A percentile compares a stretch with the other conserved stretches of the same genome.
Conservation (phyloP, 1,284 basidiomycete species). For the Apiotrichum montevideense region DNA sequence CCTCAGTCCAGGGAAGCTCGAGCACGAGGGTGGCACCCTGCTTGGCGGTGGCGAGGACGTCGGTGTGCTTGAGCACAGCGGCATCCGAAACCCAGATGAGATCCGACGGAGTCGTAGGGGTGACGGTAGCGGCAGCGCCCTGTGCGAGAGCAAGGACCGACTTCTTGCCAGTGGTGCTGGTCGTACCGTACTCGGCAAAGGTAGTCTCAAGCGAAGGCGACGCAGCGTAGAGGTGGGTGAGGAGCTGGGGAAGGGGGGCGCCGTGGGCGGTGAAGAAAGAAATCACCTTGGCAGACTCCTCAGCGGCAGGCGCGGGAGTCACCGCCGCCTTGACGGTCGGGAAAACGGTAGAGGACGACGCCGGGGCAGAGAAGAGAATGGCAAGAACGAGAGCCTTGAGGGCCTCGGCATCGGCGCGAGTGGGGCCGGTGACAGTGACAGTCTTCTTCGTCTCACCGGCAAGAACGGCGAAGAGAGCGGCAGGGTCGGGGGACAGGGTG, state of each 20-base stretch:
- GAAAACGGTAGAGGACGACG: constrained; percentile 33
- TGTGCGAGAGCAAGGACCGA: constrained; percentile 42
- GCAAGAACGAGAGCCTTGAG: constrained; percentile 45
- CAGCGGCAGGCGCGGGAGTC: constrained; percentile 20
- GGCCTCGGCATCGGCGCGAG: constrained; percentile 38
- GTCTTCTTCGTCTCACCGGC: constrained; percentile 27
- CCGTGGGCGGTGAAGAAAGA: constrained; percentile 46
- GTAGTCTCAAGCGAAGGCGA: constrained; percentile 40
- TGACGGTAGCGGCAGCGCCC: constrained; percentile 11
- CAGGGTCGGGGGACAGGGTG: constrained; percentile 33
- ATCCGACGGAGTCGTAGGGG: constrained; percentile 28
- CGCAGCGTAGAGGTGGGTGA: constrained; percentile 46
- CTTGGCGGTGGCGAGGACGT: constrained; percentile 39
- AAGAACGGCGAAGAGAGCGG: constrained; percentile 31
- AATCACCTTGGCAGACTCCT: constrained; percentile 41
- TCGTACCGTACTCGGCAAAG: constrained; percentile 41
- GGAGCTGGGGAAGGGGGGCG: constrained; percentile 42
- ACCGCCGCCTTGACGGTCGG: constrained; percentile 40
- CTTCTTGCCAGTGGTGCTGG: constrained; percentile 43
- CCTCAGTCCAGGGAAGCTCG: constrained; percentile 46
- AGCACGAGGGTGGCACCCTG: constrained; percentile 43
- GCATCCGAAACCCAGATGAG: constrained; percentile 47
- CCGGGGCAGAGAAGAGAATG: constrained; percentile 49
- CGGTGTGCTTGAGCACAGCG: constrained; percentile 42
- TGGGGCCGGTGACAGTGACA: constrained; percentile 33